Base-by-base conservation (phyloP, 2,329 filamentous ascomycete genomes). In the Fusarium circinatum region DNA sequence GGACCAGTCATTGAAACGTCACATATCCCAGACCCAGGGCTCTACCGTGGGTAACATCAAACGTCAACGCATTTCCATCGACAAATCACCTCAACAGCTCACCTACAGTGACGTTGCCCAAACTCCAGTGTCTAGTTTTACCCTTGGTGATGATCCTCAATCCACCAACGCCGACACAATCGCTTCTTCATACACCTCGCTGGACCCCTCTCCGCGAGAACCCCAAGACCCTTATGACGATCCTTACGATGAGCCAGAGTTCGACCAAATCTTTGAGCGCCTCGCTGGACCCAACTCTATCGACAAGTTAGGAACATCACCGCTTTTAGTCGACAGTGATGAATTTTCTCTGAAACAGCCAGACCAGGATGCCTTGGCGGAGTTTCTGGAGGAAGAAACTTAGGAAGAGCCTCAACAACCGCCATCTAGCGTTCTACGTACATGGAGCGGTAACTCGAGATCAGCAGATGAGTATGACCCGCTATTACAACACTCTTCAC, bases 401-500 rank as follows among this genome's bases (percentile, higher is more conserved):
- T 65, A 52, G 34, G 34, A 68, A 57, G 64, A 64, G 39, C 62
- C 28, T 52, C 57, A 74, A 48, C 59, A 59, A 24, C 76, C 78
- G 34, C 78, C 78, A 15, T 76, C 83, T 10, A 84, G 81, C 58
- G 75, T 84, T n/a, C 55, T 80, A 22, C 71, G 77, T 65, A 74
- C 65, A 62, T 80, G 79, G 73, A 79, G 82, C 49, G 69, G 76
- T 47, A 79, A 79, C 32, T 83, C 82, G 5, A 80, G 78, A 55
- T 82, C 80, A 14, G 79, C 76, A 8, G 75, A 76, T 13, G 80
- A 81, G 48, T 84, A 80, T 59, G 83, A 84, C 59, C 76, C 79
- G n/a, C 78, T 62, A 32, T 66, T 85, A 12, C 81, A 83, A 54
- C 71, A 79, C 54, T 84, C 82, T 13, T 79, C 83, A 22, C 79